Percentiles rank a stretch among this genome's conserved stretches.
Evolutionary conservation across 352 stramenopile genomes (phyloP).

Genomic region (Albugo laibachii): DNA sequence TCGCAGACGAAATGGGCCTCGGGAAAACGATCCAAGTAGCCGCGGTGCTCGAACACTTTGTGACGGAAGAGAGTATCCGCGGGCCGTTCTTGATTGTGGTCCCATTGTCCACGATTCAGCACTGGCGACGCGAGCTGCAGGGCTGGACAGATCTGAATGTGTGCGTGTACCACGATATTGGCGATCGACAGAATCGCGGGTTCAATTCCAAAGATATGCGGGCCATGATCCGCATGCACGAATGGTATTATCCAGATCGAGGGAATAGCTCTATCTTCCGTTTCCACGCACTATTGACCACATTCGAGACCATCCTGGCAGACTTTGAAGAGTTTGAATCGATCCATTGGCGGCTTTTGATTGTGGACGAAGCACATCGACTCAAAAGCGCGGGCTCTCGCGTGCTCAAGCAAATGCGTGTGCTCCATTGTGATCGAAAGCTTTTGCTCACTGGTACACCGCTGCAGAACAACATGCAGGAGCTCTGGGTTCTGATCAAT

Average conservation of each 20-base stretch:
- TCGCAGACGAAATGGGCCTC: slow-evolving; percentile 86
- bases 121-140: slow-evolving; percentile 76
- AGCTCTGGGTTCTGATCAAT: slow-evolving; percentile 95
- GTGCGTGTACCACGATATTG: slow-evolving; percentile 95
- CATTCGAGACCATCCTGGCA: slow-evolving; percentile 61
- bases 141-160: slow-evolving; percentile 95
- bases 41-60: slow-evolving; percentile 81
- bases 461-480: slow-evolving; percentile 92
- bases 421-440: slow-evolving; percentile 75
- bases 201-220: slow-evolving; percentile 79
- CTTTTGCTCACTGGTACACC: slow-evolving; percentile 94
- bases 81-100: slow-evolving; percentile 75
- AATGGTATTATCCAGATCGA: slow-evolving; percentile 77
- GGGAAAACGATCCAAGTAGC: slow-evolving; percentile 92
- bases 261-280: slow-evolving; percentile 81
- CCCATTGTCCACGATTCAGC: slow-evolving; percentile 72
- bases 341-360: slow-evolving; percentile 68
- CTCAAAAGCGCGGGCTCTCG: slow-evolving; percentile 59
- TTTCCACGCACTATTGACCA: slow-evolving; percentile 72
- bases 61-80: slow-evolving; percentile 62
- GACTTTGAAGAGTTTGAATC: slow-evolving; percentile 76
- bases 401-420: slow-evolving; percentile 76
- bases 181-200: slow-evolving; percentile 42
- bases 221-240: slow-evolving; percentile 61
- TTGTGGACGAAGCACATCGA: slow-evolving; percentile 70